Evolutionary conservation across 768 basidiomycete genomes (phyloP).

Genomic region (Roridomyces roridus): DNA sequence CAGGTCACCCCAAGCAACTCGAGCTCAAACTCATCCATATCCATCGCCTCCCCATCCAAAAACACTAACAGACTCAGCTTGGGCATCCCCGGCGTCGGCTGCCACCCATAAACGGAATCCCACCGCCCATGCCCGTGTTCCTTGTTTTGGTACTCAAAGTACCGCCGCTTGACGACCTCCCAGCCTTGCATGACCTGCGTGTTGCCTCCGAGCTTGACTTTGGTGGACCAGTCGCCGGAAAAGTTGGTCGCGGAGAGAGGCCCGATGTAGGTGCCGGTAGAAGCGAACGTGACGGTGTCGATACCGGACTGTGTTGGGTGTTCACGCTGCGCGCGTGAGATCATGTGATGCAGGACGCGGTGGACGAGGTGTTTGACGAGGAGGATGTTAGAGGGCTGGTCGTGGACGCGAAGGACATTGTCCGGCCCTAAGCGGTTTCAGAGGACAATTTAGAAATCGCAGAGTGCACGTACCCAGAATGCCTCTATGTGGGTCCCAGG

Average conservation of each 20-base stretch:
- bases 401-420: background rate
- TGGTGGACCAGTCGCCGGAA: background rate
- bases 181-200: conserved; percentile 2
- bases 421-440: conserved; percentile 4
- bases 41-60: conserved; percentile 4
- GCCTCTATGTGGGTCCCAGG: conserved; percentile 3
- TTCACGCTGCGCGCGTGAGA: conserved; percentile 3
- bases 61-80: conserved; percentile 6
- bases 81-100: conserved; percentile 9
- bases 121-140: conserved; percentile 1
- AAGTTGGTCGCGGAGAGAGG: conserved; percentile 2
- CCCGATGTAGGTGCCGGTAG: background rate
- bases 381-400: conserved; percentile 6
- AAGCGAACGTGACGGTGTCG: conserved; percentile 2
- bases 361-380: conserved; percentile 6
- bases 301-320: conserved; percentile 1
- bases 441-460: background rate
- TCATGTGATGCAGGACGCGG: conserved; percentile 7
- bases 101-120: conserved; percentile 2
- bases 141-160: conserved; percentile 1
- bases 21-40: conserved; percentile 3
- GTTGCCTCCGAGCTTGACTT: conserved; percentile 1
- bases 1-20: conserved; percentile 2
- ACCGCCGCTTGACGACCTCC: background rate
- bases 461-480: conserved; percentile 1